Conservation (phyloP, 2,329 filamentous ascomycete species). For the Cytospora paraplurivora region DNA sequence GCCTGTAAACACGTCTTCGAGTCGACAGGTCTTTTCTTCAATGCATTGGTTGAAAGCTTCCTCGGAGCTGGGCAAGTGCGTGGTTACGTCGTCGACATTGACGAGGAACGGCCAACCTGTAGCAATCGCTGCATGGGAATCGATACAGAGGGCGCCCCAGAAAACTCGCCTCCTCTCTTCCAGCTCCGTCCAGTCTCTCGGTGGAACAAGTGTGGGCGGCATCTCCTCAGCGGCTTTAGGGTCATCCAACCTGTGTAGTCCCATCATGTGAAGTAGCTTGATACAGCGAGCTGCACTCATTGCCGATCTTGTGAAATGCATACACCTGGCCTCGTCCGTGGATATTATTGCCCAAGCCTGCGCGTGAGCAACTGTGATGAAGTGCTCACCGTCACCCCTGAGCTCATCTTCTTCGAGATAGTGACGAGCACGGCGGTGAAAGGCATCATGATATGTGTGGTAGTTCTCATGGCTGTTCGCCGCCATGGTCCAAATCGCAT, state of each 20-base stretch:
- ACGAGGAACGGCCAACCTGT: slow-evolving; percentile 89
- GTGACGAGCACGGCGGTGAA: slow-evolving; percentile 80
- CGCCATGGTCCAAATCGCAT: slow-evolving; percentile 85
- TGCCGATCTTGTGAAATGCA: slow-evolving; percentile 84
- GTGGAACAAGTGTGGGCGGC: slow-evolving; percentile 72
- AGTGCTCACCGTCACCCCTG: slow-evolving; percentile 78
- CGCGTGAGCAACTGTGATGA: slow-evolving; percentile 76
- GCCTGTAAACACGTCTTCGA: slow-evolving; percentile 66
- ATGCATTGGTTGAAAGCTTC: slow-evolving; percentile 71
- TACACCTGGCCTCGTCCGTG: slow-evolving; percentile 79
- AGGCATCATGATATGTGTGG: slow-evolving; percentile 68
- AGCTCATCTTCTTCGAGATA: slow-evolving; percentile 85
- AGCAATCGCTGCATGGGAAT: slow-evolving; percentile 83
- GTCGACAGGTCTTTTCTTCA: slow-evolving; percentile 61
- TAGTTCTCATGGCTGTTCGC: slow-evolving; percentile 74
- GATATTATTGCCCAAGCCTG: slow-evolving; percentile 78
- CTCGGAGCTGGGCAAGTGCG: slow-evolving; percentile 78
- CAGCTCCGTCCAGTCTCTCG: slow-evolving; percentile 77
- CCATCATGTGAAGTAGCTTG: slow-evolving; percentile 80
- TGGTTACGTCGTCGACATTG: slow-evolving; percentile 73
- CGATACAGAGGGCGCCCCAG: slow-evolving; percentile 81
- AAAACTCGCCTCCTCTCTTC: slow-evolving; percentile 80
- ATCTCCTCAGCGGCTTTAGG: slow-evolving; percentile 56
- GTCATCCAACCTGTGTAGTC: slow-evolving; percentile 76
- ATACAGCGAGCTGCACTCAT: slow-evolving; percentile 74